Evolutionary conservation across 2,329 filamentous ascomycete species (phyloP).

Genomic region (Colletotrichum lindemuthianum): DNA sequence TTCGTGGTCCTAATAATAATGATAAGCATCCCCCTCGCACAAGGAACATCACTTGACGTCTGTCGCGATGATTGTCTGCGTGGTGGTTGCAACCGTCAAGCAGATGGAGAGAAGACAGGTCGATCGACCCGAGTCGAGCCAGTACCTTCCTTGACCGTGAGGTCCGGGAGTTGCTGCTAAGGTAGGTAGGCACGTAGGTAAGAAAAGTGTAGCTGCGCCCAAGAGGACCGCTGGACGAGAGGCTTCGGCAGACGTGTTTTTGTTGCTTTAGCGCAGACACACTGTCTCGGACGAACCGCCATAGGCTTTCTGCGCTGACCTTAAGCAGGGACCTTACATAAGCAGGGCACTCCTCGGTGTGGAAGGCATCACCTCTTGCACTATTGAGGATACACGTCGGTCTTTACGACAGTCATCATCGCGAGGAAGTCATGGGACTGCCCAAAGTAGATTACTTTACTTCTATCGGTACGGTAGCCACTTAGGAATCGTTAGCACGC

Average conservation of each 20-base stretch:
- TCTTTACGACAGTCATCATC: no score
- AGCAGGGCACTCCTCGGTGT: no score
- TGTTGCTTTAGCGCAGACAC: constrained; percentile 29
- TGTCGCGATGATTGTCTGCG: constrained; percentile 10
- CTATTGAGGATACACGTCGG: no score
- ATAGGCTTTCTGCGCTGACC: neutral
- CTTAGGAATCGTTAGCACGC: no score
- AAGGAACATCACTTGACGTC: constrained; percentile 27
- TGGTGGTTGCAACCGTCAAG: constrained; percentile 24
- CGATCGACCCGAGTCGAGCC: constrained; percentile 8
- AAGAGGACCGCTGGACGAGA: constrained; percentile 31
- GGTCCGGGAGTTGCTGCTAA: constrained; percentile 10
- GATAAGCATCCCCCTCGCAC: neutral
- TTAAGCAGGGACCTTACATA: no score
- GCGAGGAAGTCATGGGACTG: no score
- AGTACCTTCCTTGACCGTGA: neutral
- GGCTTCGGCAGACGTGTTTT: constrained; percentile 20
- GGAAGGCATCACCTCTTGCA: no score
- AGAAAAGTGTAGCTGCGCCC: neutral
- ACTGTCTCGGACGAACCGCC: constrained; percentile 34
- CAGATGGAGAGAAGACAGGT: constrained; percentile 1
- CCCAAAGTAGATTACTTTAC: no score
- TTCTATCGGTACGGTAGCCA: no score
- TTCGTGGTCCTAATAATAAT: constrained; percentile 29
- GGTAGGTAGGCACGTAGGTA: no score